Conservation (phyloP, 306 rosid species). For the Inga leiocalycina region DNA sequence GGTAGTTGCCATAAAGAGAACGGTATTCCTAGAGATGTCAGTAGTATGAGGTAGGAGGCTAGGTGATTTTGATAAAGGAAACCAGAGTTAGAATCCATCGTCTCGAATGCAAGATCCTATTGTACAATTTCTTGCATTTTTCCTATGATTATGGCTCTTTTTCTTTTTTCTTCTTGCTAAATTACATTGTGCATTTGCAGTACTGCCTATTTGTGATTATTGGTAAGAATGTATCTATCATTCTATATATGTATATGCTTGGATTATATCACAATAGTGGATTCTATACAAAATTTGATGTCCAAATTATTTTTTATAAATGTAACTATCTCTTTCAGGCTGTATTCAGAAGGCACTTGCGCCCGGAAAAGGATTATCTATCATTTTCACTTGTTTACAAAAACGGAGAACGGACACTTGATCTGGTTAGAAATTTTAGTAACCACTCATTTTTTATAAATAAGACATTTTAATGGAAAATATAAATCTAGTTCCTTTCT, state of each 20-base stretch:
- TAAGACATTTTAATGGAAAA: not conserved
- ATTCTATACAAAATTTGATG: not conserved
- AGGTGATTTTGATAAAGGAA: not conserved
- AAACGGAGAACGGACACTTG: conserved; percentile 67
- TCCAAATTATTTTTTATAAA: not conserved
- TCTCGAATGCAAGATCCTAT: not conserved
- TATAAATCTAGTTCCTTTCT: not conserved
- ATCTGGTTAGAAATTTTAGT: conserved; percentile 46
- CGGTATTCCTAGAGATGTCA: not conserved
- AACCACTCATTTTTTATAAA: not conserved
- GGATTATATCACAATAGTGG: not conserved
- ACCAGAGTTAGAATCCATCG: not conserved
- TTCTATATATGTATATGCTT: not conserved
- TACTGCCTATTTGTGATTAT: not conserved
- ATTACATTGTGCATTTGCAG: not conserved
- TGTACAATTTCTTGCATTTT: not conserved
- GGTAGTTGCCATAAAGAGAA: not conserved
- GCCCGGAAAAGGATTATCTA: conserved; percentile 68
- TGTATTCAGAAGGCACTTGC: conserved; percentile 66
- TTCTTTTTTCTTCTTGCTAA: not conserved
- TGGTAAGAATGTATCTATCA: not conserved
- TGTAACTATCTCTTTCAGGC: conserved; percentile 40
- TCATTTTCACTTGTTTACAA: conserved; percentile 74
- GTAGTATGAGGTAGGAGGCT: not conserved
- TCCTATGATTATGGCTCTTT: not conserved